Percentiles rank a stretch among this genome's conserved stretches.
Conservation (phyloP, 352 stramenopile genomes). For the Pythium periplocum region DNA sequence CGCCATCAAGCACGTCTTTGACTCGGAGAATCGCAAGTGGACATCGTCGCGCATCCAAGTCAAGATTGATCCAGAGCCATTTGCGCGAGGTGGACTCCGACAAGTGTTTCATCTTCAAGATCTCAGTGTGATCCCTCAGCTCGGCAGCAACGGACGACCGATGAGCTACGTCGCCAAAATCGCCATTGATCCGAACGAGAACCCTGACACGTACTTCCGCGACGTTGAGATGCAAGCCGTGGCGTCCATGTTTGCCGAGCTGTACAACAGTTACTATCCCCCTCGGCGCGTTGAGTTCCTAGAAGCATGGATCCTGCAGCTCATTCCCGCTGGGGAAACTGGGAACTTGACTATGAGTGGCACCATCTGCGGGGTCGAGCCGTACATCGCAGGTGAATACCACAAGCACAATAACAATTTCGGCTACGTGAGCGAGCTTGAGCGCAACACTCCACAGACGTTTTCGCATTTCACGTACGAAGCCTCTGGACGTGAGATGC, state of each 20-base stretch:
- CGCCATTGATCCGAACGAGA: slow-evolving; percentile 70
- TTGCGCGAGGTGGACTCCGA: slow-evolving; percentile 50
- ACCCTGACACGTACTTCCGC: slow-evolving; percentile 80
- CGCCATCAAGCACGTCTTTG: slow-evolving; percentile 78
- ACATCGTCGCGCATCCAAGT: slow-evolving; percentile 66
- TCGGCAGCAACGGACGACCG: slow-evolving; percentile 8
- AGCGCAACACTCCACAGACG: slow-evolving; percentile 77
- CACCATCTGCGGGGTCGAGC: slow-evolving; percentile 73
- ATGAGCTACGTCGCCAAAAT: slow-evolving; percentile 73
- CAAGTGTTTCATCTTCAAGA: slow-evolving; percentile 75
- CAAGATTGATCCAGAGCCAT: slow-evolving; percentile 64
- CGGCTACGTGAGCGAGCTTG: slow-evolving; percentile 71
- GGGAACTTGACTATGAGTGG: slow-evolving; percentile 54
- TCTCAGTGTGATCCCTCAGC: slow-evolving; percentile 26
- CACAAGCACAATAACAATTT: slow-evolving; percentile 87
- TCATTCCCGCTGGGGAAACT: slow-evolving; percentile 34
- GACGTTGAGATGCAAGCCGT: slow-evolving; percentile 85
- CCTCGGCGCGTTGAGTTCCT: slow-evolving; percentile 71
- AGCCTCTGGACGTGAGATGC: slow-evolving; percentile 82
- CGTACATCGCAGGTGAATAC: slow-evolving; percentile 75
- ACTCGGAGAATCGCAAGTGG: slow-evolving; percentile 70
- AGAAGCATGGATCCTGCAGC: slow-evolving; percentile 68
- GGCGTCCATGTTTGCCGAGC: slow-evolving; percentile 65
- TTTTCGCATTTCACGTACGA: slow-evolving; percentile 94
- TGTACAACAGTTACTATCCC: slow-evolving; percentile 84